Evolutionary conservation across 2,329 filamentous ascomycete species (phyloP).

Genomic region (Volutella citrinella): DNA sequence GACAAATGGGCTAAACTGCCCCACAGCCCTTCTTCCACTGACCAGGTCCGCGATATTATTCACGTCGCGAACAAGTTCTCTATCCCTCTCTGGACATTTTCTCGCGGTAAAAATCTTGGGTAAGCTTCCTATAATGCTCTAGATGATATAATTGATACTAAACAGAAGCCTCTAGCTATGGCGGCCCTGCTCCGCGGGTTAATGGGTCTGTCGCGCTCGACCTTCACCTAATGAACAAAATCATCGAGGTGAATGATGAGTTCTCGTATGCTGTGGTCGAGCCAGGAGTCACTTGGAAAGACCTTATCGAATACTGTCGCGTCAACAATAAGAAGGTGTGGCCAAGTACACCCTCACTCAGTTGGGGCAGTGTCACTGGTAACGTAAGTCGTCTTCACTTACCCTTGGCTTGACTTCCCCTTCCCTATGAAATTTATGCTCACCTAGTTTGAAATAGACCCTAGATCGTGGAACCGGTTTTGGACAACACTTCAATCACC

Average conservation of each 20-base stretch:
- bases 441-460: conserved; percentile 4
- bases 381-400: conserved; percentile 3
- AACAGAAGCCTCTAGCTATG: background rate
- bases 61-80: background rate
- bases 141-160: background rate
- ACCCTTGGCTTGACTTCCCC: background rate
- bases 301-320: too few relatives aligned
- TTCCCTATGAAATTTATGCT: too few relatives aligned
- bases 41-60: background rate
- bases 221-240: background rate
- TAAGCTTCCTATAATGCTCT: background rate
- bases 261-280: background rate
- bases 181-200: background rate
- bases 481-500: conserved; percentile 5
- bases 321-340: conserved; percentile 1
- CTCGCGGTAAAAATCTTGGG: conserved; percentile 1
- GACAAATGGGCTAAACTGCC: too few relatives aligned
- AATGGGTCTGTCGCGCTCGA: background rate
- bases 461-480: conserved; percentile 7
- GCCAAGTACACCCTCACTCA: conserved; percentile 1
- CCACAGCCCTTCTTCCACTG: too few relatives aligned
- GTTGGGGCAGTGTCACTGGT: conserved; percentile 8
- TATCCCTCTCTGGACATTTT: conserved; percentile 1
- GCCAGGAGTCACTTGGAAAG: too few relatives aligned
- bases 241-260: background rate